phyloP scores from a whole-genome alignment of 257 asterid genomes.

The Solanum okadae region DNA sequence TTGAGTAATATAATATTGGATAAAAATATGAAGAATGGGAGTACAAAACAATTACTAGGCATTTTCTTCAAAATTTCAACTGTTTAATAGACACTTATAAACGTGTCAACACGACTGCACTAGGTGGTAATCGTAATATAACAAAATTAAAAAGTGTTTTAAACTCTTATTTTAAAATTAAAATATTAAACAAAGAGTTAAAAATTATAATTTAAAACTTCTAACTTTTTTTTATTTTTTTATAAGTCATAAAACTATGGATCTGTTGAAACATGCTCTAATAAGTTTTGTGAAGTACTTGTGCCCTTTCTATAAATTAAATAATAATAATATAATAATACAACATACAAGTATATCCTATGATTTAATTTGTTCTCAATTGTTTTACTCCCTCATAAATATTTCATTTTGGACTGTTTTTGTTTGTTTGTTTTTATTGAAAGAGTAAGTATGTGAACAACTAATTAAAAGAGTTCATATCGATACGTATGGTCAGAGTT shows the following conservation, averaged over 20 bases:
- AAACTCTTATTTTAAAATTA: no score
- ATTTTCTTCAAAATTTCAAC: not conserved
- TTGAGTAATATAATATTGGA: not conserved
- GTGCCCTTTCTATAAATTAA: not conserved
- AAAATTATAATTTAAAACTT: not conserved
- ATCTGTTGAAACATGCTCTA: not conserved
- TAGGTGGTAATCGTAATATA: not conserved
- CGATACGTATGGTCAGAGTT: not conserved
- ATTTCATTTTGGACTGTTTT: not conserved
- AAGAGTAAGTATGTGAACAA: not conserved
- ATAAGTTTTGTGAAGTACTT: not conserved
- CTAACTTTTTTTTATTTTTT: not conserved
- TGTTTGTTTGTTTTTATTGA: not conserved
- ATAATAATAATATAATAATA: not conserved
- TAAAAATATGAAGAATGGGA: not conserved
- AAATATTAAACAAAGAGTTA: not conserved
- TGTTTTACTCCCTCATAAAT: not conserved
- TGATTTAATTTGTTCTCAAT: not conserved
- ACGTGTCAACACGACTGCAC: not conserved
- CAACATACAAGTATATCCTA: not conserved
- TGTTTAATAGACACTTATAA: not conserved
- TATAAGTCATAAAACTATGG: not conserved
- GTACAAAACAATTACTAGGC: not conserved
- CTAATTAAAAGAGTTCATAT: not conserved
- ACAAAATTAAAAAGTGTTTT: not conserved